Evolutionary conservation across 352 stramenopile species (phyloP), one percentile per base, ranked within the genome.

Genomic region (Phytophthora crassamura): DNA sequence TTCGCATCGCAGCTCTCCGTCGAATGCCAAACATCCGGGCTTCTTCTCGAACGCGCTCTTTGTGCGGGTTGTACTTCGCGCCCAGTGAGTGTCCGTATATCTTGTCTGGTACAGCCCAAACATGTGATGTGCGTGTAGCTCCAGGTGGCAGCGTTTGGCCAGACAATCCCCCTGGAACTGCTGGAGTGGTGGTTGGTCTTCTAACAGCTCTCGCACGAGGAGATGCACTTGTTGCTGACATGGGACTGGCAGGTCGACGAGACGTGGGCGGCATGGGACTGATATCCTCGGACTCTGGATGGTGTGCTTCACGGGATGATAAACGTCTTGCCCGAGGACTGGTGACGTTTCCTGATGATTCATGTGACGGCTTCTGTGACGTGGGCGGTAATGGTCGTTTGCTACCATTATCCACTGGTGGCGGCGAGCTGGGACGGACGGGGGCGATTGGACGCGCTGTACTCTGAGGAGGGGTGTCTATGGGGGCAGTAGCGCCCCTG

Each of bases 31-130:
- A 89, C 1, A 59, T 36, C 20, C 72, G 65, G 0, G 82, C 82
- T 64, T 90, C 81, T 9, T 71, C 64, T 7, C 77, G 48, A 32
- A 88, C 72, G 22, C 69, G 71, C 22, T 67, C 58, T 64, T 86
- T 90, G 56, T 85, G 58, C 9, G 69, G 55, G 38, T 80, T 82
- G 51, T 88, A 84, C 39, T 74, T 86, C 12, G 75, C 64, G 1
- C 77, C 67, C 18, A 90, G 64, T 0, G 75, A 71, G 41, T 85
- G 79, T 0, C 66, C 52, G 28, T 82, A 90, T 4, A 68, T 69
- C 8, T 77, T 67, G 20, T 89, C 78, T 12, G 79, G 77, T 34
- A 80, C 63, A 2, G 64, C 51, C 7, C 64, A 32, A 16, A 89
- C 18, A 34, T 76, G 73, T 3, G 79, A 89, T 2, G 67, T 86